Base-by-base conservation (phyloP, 225 moss, liverwort and hornwort genomes). In the Ulota crispa region DNA sequence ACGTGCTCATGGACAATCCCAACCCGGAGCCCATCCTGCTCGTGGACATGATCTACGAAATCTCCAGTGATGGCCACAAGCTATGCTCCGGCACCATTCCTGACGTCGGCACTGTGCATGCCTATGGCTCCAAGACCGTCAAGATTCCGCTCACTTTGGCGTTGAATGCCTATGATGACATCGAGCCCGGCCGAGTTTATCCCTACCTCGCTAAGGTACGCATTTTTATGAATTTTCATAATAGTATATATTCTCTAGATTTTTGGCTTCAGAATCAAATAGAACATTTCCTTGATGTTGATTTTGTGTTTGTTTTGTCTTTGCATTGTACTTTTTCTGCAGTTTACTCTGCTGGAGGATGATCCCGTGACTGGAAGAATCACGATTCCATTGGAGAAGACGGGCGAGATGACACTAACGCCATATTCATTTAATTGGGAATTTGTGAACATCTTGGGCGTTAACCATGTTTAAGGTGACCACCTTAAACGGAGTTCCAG, bases 1-100 rank as follows among this genome's bases (percentile, higher is more conserved):
- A 91, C 9, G 91, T 96, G 54, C 86, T 90, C 70, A 92, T 96
- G 83, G 91, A 81, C 39, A 96, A 96, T 26, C 96, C 96, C 1
- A 94, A 94, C 68, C 94, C 94, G 0, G 73, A 94, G 9, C 96
- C 96, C 4, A 93, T 96, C 66, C 94, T 94, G n/a, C 88, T 96
- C 62, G 87, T 94, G 64, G 93, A 96, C 28, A 94, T 96, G 85
- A 62, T 91, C 54, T 96, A 96, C 50, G 79, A 88, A 4, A 87
- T 96, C 54, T 83, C 89, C 78, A 94, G 93, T 41, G 92, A 90
- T 1, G 82, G 85, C 9, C 70, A 89, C 9, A 91, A 92, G 81
- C 91, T 96, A n/a, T 84, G 91, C 73, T 85, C 93, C 4, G 96
- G 94, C n/a, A 86, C 85, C 41, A 96, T 94, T 56, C 90, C 94